A percentile compares a stretch with the other conserved stretches of the same genome.
These are phyloP conservation scores for Chytriomyces sp. DNA, from an alignment of 192 early-diverging fungal species.

Conservation along the genomic window DNA sequence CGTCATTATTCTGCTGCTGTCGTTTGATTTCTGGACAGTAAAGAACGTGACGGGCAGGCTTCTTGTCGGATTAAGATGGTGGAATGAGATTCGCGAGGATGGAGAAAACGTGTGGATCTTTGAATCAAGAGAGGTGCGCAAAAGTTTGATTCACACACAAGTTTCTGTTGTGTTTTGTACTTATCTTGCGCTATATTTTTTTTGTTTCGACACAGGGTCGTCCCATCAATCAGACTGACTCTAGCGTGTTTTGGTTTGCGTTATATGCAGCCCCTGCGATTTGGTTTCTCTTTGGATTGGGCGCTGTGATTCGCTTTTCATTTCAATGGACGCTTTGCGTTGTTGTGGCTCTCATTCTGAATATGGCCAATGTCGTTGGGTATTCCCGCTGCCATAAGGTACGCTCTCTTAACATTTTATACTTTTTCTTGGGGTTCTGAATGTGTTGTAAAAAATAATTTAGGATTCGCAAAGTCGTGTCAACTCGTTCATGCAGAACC, in stretches of 20 bases:
- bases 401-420: no score
- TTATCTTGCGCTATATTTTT: slow-evolving; percentile 23
- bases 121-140: slow-evolving; percentile 85
- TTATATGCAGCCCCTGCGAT: slow-evolving; percentile 84
- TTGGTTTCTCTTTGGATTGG: slow-evolving; percentile 84
- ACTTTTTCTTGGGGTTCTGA: neutral
- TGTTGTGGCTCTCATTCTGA: slow-evolving; percentile 82
- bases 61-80: slow-evolving; percentile 97
- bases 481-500: slow-evolving; percentile 35
- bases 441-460: neutral
- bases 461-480: slow-evolving; percentile 53
- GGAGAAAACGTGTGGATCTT: slow-evolving; percentile 96
- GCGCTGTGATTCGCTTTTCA: slow-evolving; percentile 73
- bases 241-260: slow-evolving; percentile 90
- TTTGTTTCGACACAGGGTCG: slow-evolving; percentile 60
- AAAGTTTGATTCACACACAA: neutral
- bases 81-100: slow-evolving; percentile 98
- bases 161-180: slow-evolving; percentile 6
- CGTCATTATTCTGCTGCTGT: slow-evolving; percentile 84
- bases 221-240: slow-evolving; percentile 82
- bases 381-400: slow-evolving; percentile 96
- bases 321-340: slow-evolving; percentile 87
- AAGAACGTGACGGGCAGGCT: slow-evolving; percentile 97
- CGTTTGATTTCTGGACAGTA: slow-evolving; percentile 99
- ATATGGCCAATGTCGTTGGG: slow-evolving; percentile 90